Base-by-base conservation (phyloP, 331 rosid genomes). In the Telfairia occidentalis region DNA sequence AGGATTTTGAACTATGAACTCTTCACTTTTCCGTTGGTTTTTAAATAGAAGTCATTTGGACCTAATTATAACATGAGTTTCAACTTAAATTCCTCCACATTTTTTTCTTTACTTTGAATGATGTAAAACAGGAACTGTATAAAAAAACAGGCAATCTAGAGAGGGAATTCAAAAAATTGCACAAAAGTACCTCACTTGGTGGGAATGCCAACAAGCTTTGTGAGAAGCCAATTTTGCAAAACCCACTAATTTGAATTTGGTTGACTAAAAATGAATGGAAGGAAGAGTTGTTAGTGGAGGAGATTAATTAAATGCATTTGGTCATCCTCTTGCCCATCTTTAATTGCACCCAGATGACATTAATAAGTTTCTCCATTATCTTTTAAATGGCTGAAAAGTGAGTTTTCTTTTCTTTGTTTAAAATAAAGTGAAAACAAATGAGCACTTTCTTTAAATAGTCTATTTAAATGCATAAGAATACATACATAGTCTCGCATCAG, bases 281-380 rank as follows among this genome's bases (percentile, higher is more conserved):
- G 16, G 15, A 42, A 37, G 21, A 18, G 13, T 65, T 38, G 72
- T 2, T 60, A 82, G 71, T 75, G 70, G 79, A 82, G 58, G 65
- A 76, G 53, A 85, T 67, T 50, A 77, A 85, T 67, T 50, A 77
- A 71, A 45, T 84, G 88, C 78, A 86, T 82, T 70, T 74, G 79
- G 86, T 55, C 87, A 26, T 76, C 70, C 54, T 57, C 46, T 52
- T 78, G 15, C 37, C 32, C 8, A n/a, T 40, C 46, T 46, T 57
- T n/a, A n/a, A n/a, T n/a, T 79, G 55, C 81, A 73, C 80, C 35
- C 5, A 78, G 32, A 53, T 7, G 48, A 5, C 24, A 53, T 45
- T 66, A 54, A 63, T 35, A 11, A 18, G 18, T 74, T 71, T 45
- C 64, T 50, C 52, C 73, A 55, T 35, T 29, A 28, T 55, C 78